Evolutionary conservation across 2,329 filamentous ascomycete species (phyloP).

Genomic region (Venturiaceae sp.): DNA sequence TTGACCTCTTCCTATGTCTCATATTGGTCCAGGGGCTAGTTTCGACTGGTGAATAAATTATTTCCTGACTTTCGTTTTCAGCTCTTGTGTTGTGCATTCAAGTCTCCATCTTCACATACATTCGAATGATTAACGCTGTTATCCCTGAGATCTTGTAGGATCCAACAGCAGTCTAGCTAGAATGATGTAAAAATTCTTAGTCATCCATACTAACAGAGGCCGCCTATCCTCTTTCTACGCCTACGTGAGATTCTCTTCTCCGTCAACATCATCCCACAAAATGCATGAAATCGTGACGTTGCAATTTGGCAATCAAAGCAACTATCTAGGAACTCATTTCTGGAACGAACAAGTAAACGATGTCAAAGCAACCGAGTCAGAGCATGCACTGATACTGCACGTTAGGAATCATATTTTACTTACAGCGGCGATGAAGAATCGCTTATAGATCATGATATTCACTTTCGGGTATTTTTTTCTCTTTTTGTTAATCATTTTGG

Average conservation of each 20-base stretch:
- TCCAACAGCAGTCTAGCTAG: too few relatives aligned
- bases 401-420: slow-evolving; percentile 92
- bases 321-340: slow-evolving; percentile 91
- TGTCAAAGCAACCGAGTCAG: neutral
- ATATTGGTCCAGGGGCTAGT: too few relatives aligned
- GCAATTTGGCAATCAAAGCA: slow-evolving; percentile 86
- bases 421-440: slow-evolving; percentile 62
- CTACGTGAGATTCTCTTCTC: too few relatives aligned
- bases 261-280: neutral
- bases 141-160: too few relatives aligned
- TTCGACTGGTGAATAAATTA: too few relatives aligned
- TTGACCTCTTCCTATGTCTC: neutral
- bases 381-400: neutral
- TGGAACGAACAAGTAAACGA: slow-evolving; percentile 78
- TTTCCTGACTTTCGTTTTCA: too few relatives aligned
- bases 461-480: slow-evolving; percentile 43
- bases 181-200: too few relatives aligned
- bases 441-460: slow-evolving; percentile 71
- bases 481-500: neutral
- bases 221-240: neutral
- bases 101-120: too few relatives aligned
- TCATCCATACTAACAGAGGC: too few relatives aligned
- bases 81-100: too few relatives aligned
- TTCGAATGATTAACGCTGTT: too few relatives aligned
- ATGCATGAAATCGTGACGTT: slow-evolving; percentile 97